These are phyloP conservation scores for Linderniella brevidens DNA, from an alignment of 257 asterid genomes.

Conservation along the genomic window DNA sequence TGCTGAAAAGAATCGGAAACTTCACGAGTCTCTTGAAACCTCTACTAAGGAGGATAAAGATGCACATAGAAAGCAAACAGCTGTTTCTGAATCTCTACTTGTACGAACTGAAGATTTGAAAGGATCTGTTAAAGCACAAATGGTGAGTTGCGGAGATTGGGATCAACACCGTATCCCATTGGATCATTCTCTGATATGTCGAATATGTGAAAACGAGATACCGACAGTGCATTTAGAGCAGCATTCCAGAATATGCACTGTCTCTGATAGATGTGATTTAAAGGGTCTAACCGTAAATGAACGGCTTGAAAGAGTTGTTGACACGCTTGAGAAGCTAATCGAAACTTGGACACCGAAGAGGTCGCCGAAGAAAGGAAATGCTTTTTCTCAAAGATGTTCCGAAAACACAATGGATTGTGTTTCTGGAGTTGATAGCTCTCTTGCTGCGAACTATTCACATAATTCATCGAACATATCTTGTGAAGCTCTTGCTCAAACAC, in stretches of 20 bases:
- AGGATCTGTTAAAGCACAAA: conserved; percentile 33
- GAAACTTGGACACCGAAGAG: conserved; percentile 65
- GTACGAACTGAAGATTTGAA: conserved; percentile 26
- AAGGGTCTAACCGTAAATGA: conserved; percentile 83
- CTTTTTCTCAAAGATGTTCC: conserved; percentile 27
- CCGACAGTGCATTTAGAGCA: conserved; percentile 86
- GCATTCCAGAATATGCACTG: conserved; percentile 87
- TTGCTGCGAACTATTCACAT: conserved; percentile 25
- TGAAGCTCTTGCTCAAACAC: conserved; percentile 20
- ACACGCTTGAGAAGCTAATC: conserved; percentile 72
- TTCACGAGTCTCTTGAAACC: conserved; percentile 28
- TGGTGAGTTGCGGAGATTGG: conserved; percentile 55
- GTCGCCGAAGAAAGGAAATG: conserved; percentile 26
- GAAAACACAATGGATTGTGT: conserved; percentile 35
- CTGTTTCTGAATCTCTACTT: conserved; percentile 20
- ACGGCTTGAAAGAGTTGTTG: conserved; percentile 72
- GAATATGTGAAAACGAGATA: conserved; percentile 96
- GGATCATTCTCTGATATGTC: conserved; percentile 81
- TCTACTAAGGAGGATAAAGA: conserved; percentile 29
- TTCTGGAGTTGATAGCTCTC: conserved; percentile 30
- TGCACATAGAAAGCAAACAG: conserved; percentile 17
- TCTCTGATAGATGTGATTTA: conserved; percentile 91
- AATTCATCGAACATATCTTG: conserved; percentile 21
- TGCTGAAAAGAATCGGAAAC: conserved; percentile 43
- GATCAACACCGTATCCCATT: conserved; percentile 60